Evolutionary conservation across 2,329 filamentous ascomycete genomes (phyloP).

Genomic region (Epichloe glyceriae): DNA sequence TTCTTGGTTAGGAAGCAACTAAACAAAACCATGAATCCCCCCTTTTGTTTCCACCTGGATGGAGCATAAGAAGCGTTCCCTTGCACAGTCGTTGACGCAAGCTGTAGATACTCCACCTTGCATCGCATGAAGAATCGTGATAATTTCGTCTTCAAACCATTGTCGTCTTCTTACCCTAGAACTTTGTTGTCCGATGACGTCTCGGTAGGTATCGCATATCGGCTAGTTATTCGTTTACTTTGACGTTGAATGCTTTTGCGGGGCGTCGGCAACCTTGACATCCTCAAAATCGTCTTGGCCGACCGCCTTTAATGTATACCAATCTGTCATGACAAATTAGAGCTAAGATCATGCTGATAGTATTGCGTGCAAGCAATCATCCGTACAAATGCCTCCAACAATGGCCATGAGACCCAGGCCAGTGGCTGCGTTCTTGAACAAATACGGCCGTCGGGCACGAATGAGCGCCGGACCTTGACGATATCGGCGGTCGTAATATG

Average conservation of each 20-base stretch:
- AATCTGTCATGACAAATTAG: conserved; percentile 27
- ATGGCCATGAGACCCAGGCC: conserved; percentile 64
- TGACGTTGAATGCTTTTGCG: conserved; percentile 33
- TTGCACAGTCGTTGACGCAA: neutral
- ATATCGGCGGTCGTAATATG: conserved; percentile 85
- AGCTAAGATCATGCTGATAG: neutral
- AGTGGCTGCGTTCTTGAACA: conserved; percentile 77
- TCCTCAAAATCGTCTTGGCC: conserved; percentile 96
- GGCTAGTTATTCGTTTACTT: conserved; percentile 12
- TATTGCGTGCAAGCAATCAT: conserved; percentile 13
- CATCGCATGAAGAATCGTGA: neutral
- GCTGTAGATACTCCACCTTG: neutral
- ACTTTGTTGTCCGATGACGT: neutral
- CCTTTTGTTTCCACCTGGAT: neutral
- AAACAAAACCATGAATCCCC: neutral
- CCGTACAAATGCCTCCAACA: conserved; percentile 75
- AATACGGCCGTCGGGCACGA: conserved; percentile 80
- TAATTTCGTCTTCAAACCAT: neutral
- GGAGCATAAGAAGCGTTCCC: neutral
- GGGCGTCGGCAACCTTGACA: conserved; percentile 73
- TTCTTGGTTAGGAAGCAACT: neutral
- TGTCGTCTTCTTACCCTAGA: neutral
- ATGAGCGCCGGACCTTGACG: conserved; percentile 80
- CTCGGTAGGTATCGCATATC: neutral
- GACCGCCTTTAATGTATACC: conserved; percentile 63